phyloP scores from a whole-genome alignment of 331 rosid genomes.

The Phaseolus coccineus region DNA sequence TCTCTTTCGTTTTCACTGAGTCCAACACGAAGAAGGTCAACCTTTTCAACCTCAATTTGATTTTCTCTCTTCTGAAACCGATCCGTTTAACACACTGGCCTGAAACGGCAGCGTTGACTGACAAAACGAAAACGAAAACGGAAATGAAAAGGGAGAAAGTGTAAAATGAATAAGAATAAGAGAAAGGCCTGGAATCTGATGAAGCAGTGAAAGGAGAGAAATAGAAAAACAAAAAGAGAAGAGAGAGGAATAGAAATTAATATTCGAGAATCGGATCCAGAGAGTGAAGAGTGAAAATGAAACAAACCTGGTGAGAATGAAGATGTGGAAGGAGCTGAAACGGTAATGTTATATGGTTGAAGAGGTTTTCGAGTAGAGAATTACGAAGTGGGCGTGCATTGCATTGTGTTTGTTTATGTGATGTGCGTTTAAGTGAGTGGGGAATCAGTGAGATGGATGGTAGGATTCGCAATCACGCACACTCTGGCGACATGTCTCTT shows the following conservation, averaged over 20 bases:
- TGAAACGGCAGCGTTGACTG: slow-evolving; percentile 41
- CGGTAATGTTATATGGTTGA: background rate
- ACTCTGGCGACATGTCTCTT: background rate
- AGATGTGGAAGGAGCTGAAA: background rate
- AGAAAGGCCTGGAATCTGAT: background rate
- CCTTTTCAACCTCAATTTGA: slow-evolving; percentile 9
- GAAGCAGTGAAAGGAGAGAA: background rate
- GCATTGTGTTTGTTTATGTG: too few relatives aligned
- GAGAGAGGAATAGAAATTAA: too few relatives aligned
- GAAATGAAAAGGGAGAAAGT: background rate
- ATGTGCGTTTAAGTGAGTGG: background rate
- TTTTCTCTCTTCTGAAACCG: background rate
- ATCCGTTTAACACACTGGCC: background rate
- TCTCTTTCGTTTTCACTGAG: background rate
- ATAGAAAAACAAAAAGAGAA: background rate
- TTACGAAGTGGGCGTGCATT: background rate
- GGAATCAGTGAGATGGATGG: too few relatives aligned
- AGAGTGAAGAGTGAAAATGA: background rate
- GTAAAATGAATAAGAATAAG: background rate
- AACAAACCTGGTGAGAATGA: background rate
- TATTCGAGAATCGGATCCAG: background rate
- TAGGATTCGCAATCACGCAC: background rate
- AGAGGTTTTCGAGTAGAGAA: background rate
- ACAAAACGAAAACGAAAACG: background rate
- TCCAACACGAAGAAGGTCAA: slow-evolving; percentile 35